A percentile compares a stretch with the other conserved stretches of the same genome.
Evolutionary conservation across 495 filamentous ascomycete genomes (phyloP).

Genomic region (Durotheca rogersii): DNA sequence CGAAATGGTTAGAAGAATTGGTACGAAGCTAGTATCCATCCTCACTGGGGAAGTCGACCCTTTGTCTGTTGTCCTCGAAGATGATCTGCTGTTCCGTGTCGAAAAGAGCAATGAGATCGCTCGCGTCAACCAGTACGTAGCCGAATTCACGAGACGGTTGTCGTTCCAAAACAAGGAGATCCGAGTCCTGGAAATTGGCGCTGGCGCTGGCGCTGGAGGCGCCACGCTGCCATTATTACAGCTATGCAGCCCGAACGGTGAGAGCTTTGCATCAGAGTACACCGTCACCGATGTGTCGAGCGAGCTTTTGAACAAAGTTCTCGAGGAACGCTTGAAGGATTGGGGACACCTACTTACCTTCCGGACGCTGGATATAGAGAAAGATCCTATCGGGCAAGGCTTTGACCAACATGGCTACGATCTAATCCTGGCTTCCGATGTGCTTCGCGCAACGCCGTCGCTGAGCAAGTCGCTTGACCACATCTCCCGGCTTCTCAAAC

Average conservation of each 20-base stretch:
- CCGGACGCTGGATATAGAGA: slow-evolving; percentile 46
- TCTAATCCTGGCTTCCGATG: slow-evolving; percentile 45
- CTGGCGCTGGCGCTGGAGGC: slow-evolving; percentile 44
- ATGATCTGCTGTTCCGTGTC: slow-evolving; percentile 11
- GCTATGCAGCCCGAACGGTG: slow-evolving; percentile 34
- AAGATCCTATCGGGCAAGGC: slow-evolving; percentile 43
- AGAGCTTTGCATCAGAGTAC: slow-evolving; percentile 39
- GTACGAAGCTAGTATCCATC: slow-evolving; percentile 1
- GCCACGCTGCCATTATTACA: slow-evolving; percentile 29
- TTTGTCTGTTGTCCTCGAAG: slow-evolving; percentile 12
- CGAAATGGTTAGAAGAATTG: slow-evolving; percentile 7
- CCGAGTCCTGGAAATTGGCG: slow-evolving; percentile 49
- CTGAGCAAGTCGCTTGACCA: slow-evolving; percentile 43
- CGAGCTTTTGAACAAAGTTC: slow-evolving; percentile 40
- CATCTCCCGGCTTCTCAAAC: slow-evolving; percentile 48
- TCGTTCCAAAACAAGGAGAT: slow-evolving; percentile 37
- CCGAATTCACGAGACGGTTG: slow-evolving; percentile 16
- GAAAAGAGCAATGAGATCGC: slow-evolving; percentile 7
- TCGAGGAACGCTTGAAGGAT: slow-evolving; percentile 17
- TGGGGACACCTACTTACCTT: slow-evolving; percentile 45
- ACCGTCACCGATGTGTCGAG: slow-evolving; percentile 51
- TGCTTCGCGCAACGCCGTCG: slow-evolving; percentile 49
- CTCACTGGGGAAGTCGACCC: slow-evolving; percentile 12
- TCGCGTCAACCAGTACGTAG: slow-evolving; percentile 16
- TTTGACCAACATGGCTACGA: slow-evolving; percentile 47